Evolutionary conservation across 2,329 filamentous ascomycete genomes (phyloP), one percentile per base, ranked within the genome.

Genomic region (Phialophora expanda): DNA sequence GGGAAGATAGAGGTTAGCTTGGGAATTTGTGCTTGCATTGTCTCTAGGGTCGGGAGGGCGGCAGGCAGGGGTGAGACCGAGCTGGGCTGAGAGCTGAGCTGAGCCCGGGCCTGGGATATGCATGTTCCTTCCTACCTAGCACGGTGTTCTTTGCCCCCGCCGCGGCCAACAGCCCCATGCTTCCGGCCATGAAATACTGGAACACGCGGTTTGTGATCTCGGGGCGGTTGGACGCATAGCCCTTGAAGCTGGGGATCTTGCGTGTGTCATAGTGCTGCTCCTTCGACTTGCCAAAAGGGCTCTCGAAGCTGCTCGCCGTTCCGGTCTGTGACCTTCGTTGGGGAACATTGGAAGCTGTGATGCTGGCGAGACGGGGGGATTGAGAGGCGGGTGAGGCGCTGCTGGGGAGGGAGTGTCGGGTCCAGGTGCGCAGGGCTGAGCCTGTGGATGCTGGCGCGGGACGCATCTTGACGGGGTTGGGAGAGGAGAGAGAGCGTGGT

Each of bases 161-260:
- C 66, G 94, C 94, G 71, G 90, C 89, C 78, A 98, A 86, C 76
- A 95, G 90, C 78, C 95, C 95, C 86, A 99, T 90, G 64, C 92
- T 89, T 75, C 95, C 95, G 73, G 97, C 95, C 92, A 98, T 97
- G 83, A 99, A 98, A 87, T 99, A 99, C 76, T 89, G 89, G 81
- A 97, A 95, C 74, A 96, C 84, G 84, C 93, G 90, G 83, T 96
- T 97, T 76, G 85, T 84, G 73, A 83, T 86, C 79, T 89, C 84
- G 74, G 82, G 82, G 72, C 83, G 83, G 78, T 87, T 89, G 81
- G 87, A 89, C 82, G 89, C 84, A 85, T 99, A 99, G 79, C 93
- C 90, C 79, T 87, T 87, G 82, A 96, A 98, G 83, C 91, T 89
- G 73, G 95, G 95, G 77, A 98, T 90, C 80, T 90, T 88, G 79